Evolutionary conservation across 768 basidiomycete species (phyloP).

Genomic region (Tricholoma saponaceum): DNA sequence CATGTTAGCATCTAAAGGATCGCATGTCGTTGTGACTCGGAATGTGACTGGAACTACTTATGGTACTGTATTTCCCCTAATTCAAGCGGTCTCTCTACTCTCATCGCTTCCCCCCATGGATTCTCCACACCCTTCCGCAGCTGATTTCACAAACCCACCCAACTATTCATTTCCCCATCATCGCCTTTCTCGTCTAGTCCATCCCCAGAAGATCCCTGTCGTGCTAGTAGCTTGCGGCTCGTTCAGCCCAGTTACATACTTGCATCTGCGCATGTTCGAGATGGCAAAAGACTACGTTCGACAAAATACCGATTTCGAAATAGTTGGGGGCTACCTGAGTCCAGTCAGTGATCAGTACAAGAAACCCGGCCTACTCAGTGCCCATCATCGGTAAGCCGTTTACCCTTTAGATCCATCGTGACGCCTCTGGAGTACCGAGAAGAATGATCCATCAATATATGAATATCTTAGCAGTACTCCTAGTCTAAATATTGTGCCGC

Average conservation of each 20-base stretch:
- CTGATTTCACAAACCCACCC: constrained; percentile 57
- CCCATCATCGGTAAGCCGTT: constrained; percentile 75
- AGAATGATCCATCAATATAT: background rate
- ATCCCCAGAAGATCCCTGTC: constrained; percentile 74
- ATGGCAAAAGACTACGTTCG: constrained; percentile 98
- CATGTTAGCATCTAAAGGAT: background rate
- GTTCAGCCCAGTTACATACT: constrained; percentile 97
- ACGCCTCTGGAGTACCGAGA: background rate
- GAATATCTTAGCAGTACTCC: too few species aligned
- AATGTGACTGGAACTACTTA: background rate
- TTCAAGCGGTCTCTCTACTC: too few species aligned
- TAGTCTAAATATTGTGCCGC: too few species aligned
- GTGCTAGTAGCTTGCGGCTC: constrained; percentile 97
- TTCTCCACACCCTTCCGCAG: constrained; percentile 26
- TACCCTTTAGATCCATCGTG: constrained; percentile 3
- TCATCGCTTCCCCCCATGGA: constrained; percentile 18
- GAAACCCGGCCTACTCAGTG: constrained; percentile 90
- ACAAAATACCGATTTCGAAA: constrained; percentile 89
- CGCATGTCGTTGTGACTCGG: background rate
- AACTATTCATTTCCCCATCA: constrained; percentile 67
- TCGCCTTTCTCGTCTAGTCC: constrained; percentile 56
- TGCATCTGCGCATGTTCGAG: constrained; percentile 98
- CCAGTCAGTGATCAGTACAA: constrained; percentile 96
- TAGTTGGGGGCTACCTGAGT: constrained; percentile 93
- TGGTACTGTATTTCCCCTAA: constrained; percentile 3